A percentile compares a stretch with the other conserved stretches of the same genome.
These are phyloP conservation scores for Pelargonium fulgidum DNA, from an alignment of 441 rosid species.

Conservation along the genomic window DNA sequence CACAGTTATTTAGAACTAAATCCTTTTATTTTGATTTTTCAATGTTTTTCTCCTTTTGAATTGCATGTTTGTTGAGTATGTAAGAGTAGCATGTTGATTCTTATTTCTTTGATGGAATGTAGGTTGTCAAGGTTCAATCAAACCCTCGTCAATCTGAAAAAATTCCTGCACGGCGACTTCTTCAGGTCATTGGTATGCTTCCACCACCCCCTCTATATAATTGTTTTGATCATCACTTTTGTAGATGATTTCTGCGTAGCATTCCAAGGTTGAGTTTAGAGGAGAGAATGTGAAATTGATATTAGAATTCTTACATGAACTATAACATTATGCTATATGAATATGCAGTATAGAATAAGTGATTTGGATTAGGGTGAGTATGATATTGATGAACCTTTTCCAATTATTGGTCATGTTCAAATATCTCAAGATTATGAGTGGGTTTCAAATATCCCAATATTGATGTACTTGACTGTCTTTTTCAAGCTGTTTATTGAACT, in stretches of 20 bases:
- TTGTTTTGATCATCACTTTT: neutral
- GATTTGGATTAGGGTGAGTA: constrained; percentile 2
- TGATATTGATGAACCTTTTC: neutral
- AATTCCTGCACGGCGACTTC: constrained; percentile 60
- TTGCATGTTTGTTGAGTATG: neutral
- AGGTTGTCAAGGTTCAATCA: constrained; percentile 65
- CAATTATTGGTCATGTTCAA: neutral
- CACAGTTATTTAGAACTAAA: neutral
- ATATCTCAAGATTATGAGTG: constrained; percentile 5
- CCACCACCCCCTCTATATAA: no score
- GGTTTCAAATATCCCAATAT: no score
- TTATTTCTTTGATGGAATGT: constrained; percentile 21
- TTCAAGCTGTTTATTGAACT: constrained; percentile 6
- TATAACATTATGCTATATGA: neutral
- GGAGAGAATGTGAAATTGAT: constrained; percentile 2
- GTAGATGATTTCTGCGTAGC: neutral
- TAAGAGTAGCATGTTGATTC: constrained; percentile 15
- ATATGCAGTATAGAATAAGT: neutral
- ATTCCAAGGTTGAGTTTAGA: constrained; percentile 6
- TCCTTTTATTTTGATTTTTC: neutral
- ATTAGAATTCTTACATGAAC: neutral
- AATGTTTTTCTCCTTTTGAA: neutral
- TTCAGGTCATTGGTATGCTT: constrained; percentile 85
- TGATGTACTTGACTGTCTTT: no score
- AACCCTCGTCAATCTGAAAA: constrained; percentile 62